Percentiles rank a stretch among this genome's conserved stretches.
These are phyloP conservation scores for Vitis rupestris DNA, from an alignment of 164 flowering plant genomes.

Conservation along the genomic window DNA sequence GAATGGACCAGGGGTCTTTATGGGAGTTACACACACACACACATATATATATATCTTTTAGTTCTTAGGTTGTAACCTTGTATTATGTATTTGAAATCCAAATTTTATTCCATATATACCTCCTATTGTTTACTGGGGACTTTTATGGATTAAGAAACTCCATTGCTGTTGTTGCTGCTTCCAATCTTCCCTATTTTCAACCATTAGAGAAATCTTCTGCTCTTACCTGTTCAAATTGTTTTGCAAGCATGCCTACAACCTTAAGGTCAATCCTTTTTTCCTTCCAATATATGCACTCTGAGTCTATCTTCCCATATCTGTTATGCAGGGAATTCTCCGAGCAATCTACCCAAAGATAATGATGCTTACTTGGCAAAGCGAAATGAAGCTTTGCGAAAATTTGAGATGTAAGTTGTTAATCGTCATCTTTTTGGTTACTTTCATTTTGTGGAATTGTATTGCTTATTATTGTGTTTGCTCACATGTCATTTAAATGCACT, in stretches of 20 bases:
- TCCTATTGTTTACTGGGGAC: neutral
- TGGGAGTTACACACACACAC: too few species aligned
- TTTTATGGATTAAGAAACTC: neutral
- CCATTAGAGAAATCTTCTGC: neutral
- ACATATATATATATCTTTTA: too few species aligned
- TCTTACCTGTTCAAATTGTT: neutral
- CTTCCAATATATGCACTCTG: neutral
- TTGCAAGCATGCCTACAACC: too few species aligned
- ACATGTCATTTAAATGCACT: conserved; percentile 2
- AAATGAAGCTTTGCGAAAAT: conserved; percentile 63
- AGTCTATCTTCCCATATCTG: neutral
- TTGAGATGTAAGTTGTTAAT: conserved; percentile 58
- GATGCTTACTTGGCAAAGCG: conserved; percentile 54
- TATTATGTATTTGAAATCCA: too few species aligned
- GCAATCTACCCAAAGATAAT: conserved; percentile 47
- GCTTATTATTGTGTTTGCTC: conserved; percentile 3
- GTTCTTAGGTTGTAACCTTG: too few species aligned
- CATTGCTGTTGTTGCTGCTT: neutral
- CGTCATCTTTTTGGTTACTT: neutral
- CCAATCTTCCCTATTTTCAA: neutral
- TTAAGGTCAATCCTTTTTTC: neutral
- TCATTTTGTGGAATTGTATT: neutral
- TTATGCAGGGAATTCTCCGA: conserved; percentile 37
- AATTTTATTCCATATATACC: neutral
- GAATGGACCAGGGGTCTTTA: too few species aligned